A percentile compares a stretch with the other conserved stretches of the same genome.
Evolutionary conservation across 2,329 filamentous ascomycete genomes (phyloP).

Genomic region (Penicillium sp.): DNA sequence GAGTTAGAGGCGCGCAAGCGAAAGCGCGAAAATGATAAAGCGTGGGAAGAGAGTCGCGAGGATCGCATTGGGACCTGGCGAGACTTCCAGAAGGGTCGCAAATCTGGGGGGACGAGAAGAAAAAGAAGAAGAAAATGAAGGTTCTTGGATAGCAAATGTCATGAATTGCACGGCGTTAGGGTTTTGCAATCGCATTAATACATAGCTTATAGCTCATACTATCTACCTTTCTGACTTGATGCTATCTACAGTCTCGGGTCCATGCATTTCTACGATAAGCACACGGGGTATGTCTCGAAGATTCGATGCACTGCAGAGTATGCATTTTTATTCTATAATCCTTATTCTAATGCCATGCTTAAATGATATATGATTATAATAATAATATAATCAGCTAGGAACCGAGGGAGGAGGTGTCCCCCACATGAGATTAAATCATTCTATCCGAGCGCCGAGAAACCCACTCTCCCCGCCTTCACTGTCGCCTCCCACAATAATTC

Average conservation of each 20-base stretch:
- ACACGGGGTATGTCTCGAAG: neutral
- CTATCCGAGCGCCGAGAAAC: constrained; percentile 12
- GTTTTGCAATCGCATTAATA: neutral
- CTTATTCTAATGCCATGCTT: neutral
- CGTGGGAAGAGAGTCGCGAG: constrained; percentile 91
- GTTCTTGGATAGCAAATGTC: constrained; percentile 38
- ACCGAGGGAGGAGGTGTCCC: neutral
- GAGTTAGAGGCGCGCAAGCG: constrained; percentile 75
- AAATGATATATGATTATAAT: no score
- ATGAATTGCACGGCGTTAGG: neutral
- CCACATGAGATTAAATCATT: constrained; percentile 16
- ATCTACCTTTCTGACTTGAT: neutral
- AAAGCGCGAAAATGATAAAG: constrained; percentile 86
- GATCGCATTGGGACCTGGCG: constrained; percentile 91
- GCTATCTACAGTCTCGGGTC: neutral
- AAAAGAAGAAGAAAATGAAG: constrained; percentile 59
- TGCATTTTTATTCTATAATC: neutral
- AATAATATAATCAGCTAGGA: neutral
- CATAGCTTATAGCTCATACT: neutral
- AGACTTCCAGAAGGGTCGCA: constrained; percentile 70
- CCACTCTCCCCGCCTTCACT: constrained; percentile 16
- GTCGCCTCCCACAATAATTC: neutral
- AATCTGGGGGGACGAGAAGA: constrained; percentile 47
- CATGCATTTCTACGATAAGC: constrained; percentile 1
- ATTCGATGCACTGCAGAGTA: neutral